Evolutionary conservation across 805 yeast species (phyloP).

Genomic region (Wickerhamomyces pijperi): DNA sequence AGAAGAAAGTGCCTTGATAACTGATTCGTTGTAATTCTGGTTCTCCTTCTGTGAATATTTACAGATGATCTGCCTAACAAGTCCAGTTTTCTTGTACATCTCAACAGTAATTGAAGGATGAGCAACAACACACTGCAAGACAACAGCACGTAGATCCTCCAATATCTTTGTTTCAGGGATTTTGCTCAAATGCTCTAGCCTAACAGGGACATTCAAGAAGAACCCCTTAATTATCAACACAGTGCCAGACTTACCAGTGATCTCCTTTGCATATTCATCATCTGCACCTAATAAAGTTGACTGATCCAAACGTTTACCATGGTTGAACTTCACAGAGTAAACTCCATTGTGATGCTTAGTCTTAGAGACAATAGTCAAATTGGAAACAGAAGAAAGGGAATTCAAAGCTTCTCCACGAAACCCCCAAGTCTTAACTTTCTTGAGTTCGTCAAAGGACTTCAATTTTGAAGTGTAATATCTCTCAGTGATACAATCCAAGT

Average conservation of each 20-base stretch:
- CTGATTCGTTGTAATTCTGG: not conserved
- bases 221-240: conserved; percentile 25
- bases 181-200: conserved; percentile 21
- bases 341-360: conserved; percentile 18
- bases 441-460: conserved; percentile 24
- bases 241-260: conserved; percentile 26
- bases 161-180: conserved; percentile 15
- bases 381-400: conserved; percentile 37
- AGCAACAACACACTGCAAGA: conserved; percentile 21
- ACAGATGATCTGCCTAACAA: conserved; percentile 2
- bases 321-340: conserved; percentile 12
- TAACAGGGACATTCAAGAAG: conserved; percentile 33
- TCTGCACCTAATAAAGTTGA: conserved; percentile 4
- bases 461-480: conserved; percentile 49
- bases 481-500: conserved; percentile 34
- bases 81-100: conserved; percentile 1
- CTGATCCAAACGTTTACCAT: conserved; percentile 8
- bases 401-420: conserved; percentile 66
- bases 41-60: not conserved
- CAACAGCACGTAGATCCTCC: conserved; percentile 19
- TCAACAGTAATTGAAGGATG: conserved; percentile 16
- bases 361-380: conserved; percentile 38
- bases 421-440: conserved; percentile 37
- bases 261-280: not conserved
- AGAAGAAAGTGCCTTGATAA: conserved; percentile 11